Percentiles rank a stretch among this genome's conserved stretches.
phyloP scores from a whole-genome alignment of 2,329 filamentous ascomycete genomes.

The Aureobasidium zeae region DNA sequence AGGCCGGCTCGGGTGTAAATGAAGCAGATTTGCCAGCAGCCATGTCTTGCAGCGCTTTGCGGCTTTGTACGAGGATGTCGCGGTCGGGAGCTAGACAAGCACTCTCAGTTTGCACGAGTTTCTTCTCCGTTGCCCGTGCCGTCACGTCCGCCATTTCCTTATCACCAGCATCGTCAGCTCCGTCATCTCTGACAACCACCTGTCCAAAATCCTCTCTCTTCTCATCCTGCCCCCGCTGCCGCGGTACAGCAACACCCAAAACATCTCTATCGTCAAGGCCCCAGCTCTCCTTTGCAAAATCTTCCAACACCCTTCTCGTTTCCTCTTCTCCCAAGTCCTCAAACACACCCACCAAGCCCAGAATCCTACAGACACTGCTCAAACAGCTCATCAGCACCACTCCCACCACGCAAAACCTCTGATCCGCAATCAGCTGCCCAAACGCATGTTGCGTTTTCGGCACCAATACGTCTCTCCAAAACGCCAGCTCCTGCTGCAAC shows the following conservation, averaged over 20 bases:
- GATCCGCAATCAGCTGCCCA: slow-evolving; percentile 37
- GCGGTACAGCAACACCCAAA: slow-evolving; percentile 21
- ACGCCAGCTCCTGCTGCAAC: slow-evolving; percentile 27
- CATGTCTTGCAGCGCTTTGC: slow-evolving; percentile 7
- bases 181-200: slow-evolving; percentile 26
- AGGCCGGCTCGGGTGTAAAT: not conserved
- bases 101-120: not conserved
- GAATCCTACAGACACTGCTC: slow-evolving; percentile 33
- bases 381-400: slow-evolving; percentile 36
- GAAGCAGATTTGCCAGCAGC: not conserved
- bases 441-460: slow-evolving; percentile 31
- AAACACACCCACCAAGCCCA: slow-evolving; percentile 34
- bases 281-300: slow-evolving; percentile 35
- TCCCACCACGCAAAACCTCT: slow-evolving; percentile 38
- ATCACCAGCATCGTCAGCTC: not conserved
- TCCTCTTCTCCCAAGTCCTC: slow-evolving; percentile 36
- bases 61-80: slow-evolving; percentile 11
- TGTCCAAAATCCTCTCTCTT: slow-evolving; percentile 24
- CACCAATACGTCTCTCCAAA: slow-evolving; percentile 32
- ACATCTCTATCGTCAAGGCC: slow-evolving; percentile 28
- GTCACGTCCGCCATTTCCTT: not conserved
- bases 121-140: slow-evolving; percentile 8
- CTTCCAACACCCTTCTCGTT: slow-evolving; percentile 34
- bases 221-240: slow-evolving; percentile 2
- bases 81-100: slow-evolving; percentile 6